These are phyloP conservation scores for Arabidopsis suecica DNA, from an alignment of 345 rosid species.

Conservation along the genomic window DNA sequence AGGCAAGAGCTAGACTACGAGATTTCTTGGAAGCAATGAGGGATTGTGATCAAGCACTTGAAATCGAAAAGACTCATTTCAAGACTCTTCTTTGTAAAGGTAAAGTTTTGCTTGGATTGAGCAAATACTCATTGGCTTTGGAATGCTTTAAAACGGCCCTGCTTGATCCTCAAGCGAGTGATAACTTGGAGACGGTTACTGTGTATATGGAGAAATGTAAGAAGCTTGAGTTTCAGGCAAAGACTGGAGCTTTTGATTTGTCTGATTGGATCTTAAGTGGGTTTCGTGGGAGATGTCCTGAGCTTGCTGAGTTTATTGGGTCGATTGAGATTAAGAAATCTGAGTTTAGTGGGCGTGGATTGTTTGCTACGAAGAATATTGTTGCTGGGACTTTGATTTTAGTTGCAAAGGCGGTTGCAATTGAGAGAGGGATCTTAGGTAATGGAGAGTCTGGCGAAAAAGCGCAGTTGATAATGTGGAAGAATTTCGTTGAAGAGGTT, in stretches of 20 bases:
- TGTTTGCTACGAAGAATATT: conserved; percentile 72
- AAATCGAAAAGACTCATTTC: conserved; percentile 68
- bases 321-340: conserved; percentile 60
- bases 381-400: conserved; percentile 64
- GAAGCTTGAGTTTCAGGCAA: conserved; percentile 72
- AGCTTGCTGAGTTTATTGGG: conserved; percentile 79
- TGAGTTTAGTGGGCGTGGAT: conserved; percentile 78
- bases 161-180: conserved; percentile 59
- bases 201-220: conserved; percentile 72
- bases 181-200: conserved; percentile 57
- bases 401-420: conserved; percentile 73
- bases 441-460: conserved; percentile 57
- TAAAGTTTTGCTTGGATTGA: conserved; percentile 66
- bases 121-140: conserved; percentile 66
- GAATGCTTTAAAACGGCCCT: conserved; percentile 71
- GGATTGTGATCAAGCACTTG: conserved; percentile 72
- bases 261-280: conserved; percentile 79
- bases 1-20: conserved; percentile 56
- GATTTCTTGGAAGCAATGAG: conserved; percentile 56
- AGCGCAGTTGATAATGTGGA: conserved; percentile 88
- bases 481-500: conserved; percentile 66
- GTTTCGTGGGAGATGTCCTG: conserved; percentile 66
- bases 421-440: conserved; percentile 76
- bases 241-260: conserved; percentile 79
- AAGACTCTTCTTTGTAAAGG: conserved; percentile 87